Evolutionary conservation across 2,329 filamentous ascomycete genomes (phyloP), one percentile per base, ranked within the genome.

Genomic region (Colletotrichum sp.): DNA sequence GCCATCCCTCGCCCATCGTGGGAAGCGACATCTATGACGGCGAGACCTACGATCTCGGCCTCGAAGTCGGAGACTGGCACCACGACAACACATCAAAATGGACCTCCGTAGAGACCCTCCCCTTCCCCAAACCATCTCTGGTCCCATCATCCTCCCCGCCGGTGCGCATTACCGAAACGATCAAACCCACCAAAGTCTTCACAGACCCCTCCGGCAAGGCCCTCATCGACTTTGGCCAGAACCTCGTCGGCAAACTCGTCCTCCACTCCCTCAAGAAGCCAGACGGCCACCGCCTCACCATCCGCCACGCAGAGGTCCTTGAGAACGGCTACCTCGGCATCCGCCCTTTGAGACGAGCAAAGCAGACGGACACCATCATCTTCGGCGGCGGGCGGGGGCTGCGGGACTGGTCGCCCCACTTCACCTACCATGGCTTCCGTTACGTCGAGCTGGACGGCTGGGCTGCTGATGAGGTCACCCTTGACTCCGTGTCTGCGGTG

Each of bases 151-250:
- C 87, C 72, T 84, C 81, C 0, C 84, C 88, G 4, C 88, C 88
- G 1, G 85, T 90, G 0, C 83, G 86, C 13, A 85, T 81, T 24
- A 82, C 55, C 43, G 82, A 80, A 75, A 78, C 76, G 0, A 15
- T 83, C 9, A 83, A 77, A 79, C 85, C 79, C 18, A 67, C 72
- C 9, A 61, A 78, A 24, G 80, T 84, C 55, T 83, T 83, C 21
- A 80, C 74, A 72, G 78, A 85, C 0, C 82, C 83, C 0, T 84
- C 85, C 0, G 87, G 88, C 1, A 89, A 88, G 76, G 85, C 81
- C 0, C 80, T 91, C 2, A 74, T 92, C 6, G 90, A 92, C 76
- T 92, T 92, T 79, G 90, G 90, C 3, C 90, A 92, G 78, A 92
- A 92, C 77, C 81, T 92, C 0, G 90, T 91, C 2, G 91, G 90